Evolutionary conservation across 1,284 basidiomycete genomes (phyloP), one percentile per base, ranked within the genome.

Genomic region (Ganoderma lucidum): DNA sequence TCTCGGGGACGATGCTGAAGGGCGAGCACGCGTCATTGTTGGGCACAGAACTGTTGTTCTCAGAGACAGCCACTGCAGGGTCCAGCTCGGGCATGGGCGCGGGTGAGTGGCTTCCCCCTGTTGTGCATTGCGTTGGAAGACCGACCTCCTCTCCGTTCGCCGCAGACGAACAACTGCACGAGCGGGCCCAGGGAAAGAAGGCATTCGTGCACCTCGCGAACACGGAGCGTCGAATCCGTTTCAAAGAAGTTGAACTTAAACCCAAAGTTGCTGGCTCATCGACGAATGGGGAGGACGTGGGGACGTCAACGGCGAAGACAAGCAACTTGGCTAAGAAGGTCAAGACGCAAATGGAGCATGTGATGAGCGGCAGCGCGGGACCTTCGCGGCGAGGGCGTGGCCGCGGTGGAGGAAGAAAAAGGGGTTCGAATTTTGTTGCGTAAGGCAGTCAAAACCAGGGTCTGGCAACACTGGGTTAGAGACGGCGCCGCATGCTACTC

Each of bases 21-120:
- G 93, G 93, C 0, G 80, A 82, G 58, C 89, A 93, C 71, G 87
- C 90, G 69, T 78, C 81, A 14, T 81, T 94, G 6, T 79, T 94
- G 4, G 93, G 93, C 1, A 92, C 90, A 0, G 93, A 94, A 74
- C 79, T 94, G 28, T 77, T 94, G 35, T 93, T 94, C 78, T 86
- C 87, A 1, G 90, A 93, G 63, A 83, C 75, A 6, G 87, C 87
- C 9, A 23, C 23, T 17, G 41, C 41, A 41, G 41, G 59, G 6
- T 5, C 41, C 15, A 42, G 41, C 39, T 39, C 37, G 6, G 59
- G 39, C 15, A 23, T 23, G 15, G 23, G 23, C n/a, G 3, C 56
- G 83, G 85, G 90, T 90, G 70, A 45, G 62, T 28, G 12, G 44
- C 42, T 45, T 19, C 19, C 9, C 8, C 9, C 23, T 23, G 23